A percentile compares a stretch with the other conserved stretches of the same genome.
Evolutionary conservation across 495 filamentous ascomycete species (phyloP).

Genomic region (Mycothermus thermophilus): DNA sequence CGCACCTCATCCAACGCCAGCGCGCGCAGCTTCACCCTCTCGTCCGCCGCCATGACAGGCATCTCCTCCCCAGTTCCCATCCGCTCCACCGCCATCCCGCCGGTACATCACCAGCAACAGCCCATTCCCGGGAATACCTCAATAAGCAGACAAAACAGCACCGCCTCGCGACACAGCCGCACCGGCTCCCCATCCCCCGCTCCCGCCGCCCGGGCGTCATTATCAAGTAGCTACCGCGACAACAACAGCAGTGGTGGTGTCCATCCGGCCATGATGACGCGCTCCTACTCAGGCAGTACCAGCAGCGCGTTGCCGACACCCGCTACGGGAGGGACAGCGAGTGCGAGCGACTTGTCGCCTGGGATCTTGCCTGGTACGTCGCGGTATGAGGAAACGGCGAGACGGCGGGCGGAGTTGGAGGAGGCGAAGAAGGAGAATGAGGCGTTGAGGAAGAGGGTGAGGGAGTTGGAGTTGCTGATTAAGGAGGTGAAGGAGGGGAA

Average conservation of each 20-base stretch:
- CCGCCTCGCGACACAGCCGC: slow-evolving; percentile 29
- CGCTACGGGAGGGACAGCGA: not conserved
- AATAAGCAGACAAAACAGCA: slow-evolving; percentile 33
- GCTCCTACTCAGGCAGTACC: slow-evolving; percentile 1
- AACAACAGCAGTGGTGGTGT: slow-evolving; percentile 7
- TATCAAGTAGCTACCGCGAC: slow-evolving; percentile 11
- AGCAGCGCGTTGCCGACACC: slow-evolving; percentile 9
- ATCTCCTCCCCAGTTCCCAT: slow-evolving; percentile 21
- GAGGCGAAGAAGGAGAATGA: slow-evolving; percentile 70
- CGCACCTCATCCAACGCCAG: slow-evolving; percentile 38
- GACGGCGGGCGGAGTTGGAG: slow-evolving; percentile 59
- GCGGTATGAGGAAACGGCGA: slow-evolving; percentile 57
- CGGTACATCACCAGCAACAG: not conserved
- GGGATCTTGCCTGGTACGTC: slow-evolving; percentile 38
- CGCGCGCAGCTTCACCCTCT: slow-evolving; percentile 42
- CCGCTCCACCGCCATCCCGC: slow-evolving; percentile 16
- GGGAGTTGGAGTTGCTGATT: slow-evolving; percentile 52
- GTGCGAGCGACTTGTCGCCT: slow-evolving; percentile 25
- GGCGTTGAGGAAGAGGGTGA: slow-evolving; percentile 52
- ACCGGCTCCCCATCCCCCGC: slow-evolving; percentile 26
- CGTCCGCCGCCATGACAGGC: slow-evolving; percentile 18
- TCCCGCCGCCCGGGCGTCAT: slow-evolving; percentile 4
- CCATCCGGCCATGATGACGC: slow-evolving; percentile 7
- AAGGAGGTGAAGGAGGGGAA: too few species aligned
- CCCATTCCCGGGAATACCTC: slow-evolving; percentile 16